Conservation (phyloP, 768 basidiomycete genomes). For the Hypholoma sublateritium region DNA sequence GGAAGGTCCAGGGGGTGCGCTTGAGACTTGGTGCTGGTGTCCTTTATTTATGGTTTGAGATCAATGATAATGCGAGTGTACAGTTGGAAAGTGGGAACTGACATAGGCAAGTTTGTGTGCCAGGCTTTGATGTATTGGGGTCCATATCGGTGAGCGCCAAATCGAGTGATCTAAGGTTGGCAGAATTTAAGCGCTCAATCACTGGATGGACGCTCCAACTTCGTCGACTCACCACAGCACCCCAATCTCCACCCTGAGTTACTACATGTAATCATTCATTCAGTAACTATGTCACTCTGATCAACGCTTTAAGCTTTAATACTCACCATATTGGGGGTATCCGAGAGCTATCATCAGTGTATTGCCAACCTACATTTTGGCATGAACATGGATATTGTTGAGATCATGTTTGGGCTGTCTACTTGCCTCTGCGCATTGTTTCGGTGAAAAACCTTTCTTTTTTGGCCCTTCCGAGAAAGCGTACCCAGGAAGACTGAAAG, state of each 20-base stretch:
- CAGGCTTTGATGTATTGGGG: conserved; percentile 46
- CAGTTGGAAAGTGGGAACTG: neutral
- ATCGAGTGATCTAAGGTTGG: conserved; percentile 24
- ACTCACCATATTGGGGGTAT: conserved; percentile 47
- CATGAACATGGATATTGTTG: neutral
- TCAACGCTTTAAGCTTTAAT: neutral
- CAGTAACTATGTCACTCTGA: neutral
- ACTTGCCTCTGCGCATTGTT: conserved; percentile 55
- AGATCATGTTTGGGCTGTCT: neutral
- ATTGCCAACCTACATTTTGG: conserved; percentile 35
- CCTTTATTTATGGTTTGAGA: neutral
- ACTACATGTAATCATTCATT: conserved; percentile 22
- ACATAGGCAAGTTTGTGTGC: conserved; percentile 39
- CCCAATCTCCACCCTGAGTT: conserved; percentile 51
- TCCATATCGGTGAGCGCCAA: conserved; percentile 27
- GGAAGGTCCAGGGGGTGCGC: conserved; percentile 20
- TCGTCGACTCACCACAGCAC: conserved; percentile 28
- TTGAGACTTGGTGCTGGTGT: neutral
- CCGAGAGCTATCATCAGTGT: conserved; percentile 52
- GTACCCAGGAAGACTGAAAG: conserved; percentile 56
- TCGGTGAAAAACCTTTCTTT: conserved; percentile 45
- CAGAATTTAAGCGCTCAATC: neutral
- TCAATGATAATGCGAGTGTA: neutral
- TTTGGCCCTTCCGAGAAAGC: conserved; percentile 59
- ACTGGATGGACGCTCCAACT: conserved; percentile 5